These are phyloP conservation scores for Fagopyrum esculentum DNA, from an alignment of 148 eudicot genomes.

Conservation along the genomic window DNA sequence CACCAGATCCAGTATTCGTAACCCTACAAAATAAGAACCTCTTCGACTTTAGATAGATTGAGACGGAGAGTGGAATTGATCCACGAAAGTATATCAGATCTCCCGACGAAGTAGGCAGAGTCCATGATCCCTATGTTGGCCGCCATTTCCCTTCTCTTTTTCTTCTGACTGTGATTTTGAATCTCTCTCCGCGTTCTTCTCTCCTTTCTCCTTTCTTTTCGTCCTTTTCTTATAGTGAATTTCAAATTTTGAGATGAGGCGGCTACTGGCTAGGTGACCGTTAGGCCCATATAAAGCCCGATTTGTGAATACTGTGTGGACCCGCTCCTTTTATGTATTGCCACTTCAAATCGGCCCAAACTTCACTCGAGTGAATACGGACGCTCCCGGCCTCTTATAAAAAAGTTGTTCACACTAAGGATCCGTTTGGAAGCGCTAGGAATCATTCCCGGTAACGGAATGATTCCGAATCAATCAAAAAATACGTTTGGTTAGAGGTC, in stretches of 20 bases:
- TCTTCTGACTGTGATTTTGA: background rate
- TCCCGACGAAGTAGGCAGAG: slow-evolving; percentile 79
- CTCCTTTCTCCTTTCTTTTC: background rate
- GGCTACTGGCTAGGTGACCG: background rate
- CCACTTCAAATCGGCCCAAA: background rate
- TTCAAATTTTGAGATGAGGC: background rate
- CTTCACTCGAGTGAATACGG: too few relatives aligned
- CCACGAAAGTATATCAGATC: slow-evolving; percentile 86
- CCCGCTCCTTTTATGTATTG: too few relatives aligned
- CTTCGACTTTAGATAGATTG: slow-evolving; percentile 86
- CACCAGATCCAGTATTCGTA: background rate
- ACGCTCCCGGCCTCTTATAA: too few relatives aligned
- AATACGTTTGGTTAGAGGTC: too few relatives aligned
- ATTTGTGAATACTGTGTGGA: too few relatives aligned
- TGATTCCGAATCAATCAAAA: too few relatives aligned
- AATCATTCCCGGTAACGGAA: too few relatives aligned
- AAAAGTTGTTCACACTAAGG: too few relatives aligned
- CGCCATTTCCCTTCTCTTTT: slow-evolving; percentile 42
- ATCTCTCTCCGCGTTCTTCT: too few relatives aligned
- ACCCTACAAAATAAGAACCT: slow-evolving; percentile 30
- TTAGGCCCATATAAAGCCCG: background rate
- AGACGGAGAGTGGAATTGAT: slow-evolving; percentile 82
- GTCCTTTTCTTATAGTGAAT: background rate
- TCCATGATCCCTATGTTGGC: slow-evolving; percentile 86
- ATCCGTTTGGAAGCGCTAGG: too few relatives aligned